Base-by-base conservation (phyloP, 148 eudicot species). In the Simmondsia chinensis region DNA sequence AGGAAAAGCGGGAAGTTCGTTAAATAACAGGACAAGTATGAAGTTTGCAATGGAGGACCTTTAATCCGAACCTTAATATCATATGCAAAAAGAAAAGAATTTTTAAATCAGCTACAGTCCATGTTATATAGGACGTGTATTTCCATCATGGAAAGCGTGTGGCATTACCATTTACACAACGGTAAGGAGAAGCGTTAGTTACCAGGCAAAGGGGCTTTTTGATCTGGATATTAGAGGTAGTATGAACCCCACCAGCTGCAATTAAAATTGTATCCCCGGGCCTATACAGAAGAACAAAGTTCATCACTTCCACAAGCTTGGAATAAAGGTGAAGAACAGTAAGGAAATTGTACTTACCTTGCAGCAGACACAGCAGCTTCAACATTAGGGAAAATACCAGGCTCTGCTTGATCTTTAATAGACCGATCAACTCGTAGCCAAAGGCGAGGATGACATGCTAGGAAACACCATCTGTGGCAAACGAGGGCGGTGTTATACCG, bases 401-500 rank as follows among this genome's bases (percentile, higher is more conserved):
- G 76, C 48, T 74, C 64, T 20, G 82, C 73, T 8, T 50, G 20
- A 32, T 68, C 79, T 56, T 82, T 79, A 7, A 72, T 57, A 22
- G 79, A 52, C 6, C 83, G 74, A 61, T 85, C 97, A 26, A 85
- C 97, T 49, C 97, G 73, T 54, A 91, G 64, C 97, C 97, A 91
- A 42, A 79, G 66, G 22, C 81, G 94, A 47, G 97, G 97, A 56
- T 91, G 97, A 48, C 97, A 91, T 30, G 97, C 97, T 64, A 91
- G 67, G 62, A 82, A 91, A 39, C 60, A 64, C 97, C 97, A 91
- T 91, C 97, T 91, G 94, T 82, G 83, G 95, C 97, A 91, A 85
- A 91, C 97, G 77, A 85, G 95, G 72, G 97, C 97, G 61, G 97
- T 72, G 83, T 85, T 91, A 91, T 91, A 76, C 79, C 95, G 88